These are phyloP conservation scores for Wallacemonas sp. DNA, from an alignment of 208 protist species.

Conservation along the genomic window DNA sequence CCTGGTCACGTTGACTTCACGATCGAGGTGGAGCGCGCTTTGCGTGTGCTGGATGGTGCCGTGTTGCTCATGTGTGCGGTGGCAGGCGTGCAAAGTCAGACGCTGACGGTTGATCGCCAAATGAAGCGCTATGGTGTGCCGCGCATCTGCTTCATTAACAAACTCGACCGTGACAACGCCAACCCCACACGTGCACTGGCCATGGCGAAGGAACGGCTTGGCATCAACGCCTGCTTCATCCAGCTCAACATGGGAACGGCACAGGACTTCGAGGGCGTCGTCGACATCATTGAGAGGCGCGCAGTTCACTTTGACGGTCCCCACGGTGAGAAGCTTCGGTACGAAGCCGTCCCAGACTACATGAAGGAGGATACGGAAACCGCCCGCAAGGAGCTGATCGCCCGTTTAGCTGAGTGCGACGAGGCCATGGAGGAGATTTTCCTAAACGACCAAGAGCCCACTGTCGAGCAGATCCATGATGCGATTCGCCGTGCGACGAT, in stretches of 20 bases:
- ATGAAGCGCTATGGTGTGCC: slow-evolving; percentile 99
- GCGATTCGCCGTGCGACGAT: slow-evolving; percentile 94
- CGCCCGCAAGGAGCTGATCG: slow-evolving; percentile 90
- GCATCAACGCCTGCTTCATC: slow-evolving; percentile 94
- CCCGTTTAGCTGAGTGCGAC: slow-evolving; percentile 95
- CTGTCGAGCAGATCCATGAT: slow-evolving; percentile 85
- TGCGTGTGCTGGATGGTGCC: slow-evolving; percentile 98
- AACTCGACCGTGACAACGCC: slow-evolving; percentile 96
- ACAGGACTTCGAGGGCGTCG: slow-evolving; percentile 94
- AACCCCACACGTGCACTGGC: slow-evolving; percentile 81
- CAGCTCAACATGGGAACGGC: slow-evolving; percentile 98
- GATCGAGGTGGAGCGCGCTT: slow-evolving; percentile 98
- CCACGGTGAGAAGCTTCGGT: slow-evolving; percentile 87
- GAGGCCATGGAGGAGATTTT: slow-evolving; percentile 94
- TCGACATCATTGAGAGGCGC: slow-evolving; percentile 94
- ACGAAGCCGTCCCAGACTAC: slow-evolving; percentile 79
- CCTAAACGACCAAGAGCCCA: slow-evolving; percentile 91
- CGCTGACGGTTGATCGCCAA: slow-evolving; percentile 98
- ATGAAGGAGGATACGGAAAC: slow-evolving; percentile 70
- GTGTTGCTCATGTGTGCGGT: slow-evolving; percentile 97
- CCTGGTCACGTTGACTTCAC: slow-evolving; percentile 99
- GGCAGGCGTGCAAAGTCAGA: slow-evolving; percentile 97
- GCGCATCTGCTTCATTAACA: slow-evolving; percentile 98
- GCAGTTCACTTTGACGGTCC: slow-evolving; percentile 94
- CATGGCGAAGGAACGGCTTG: slow-evolving; percentile 91